Evolutionary conservation across 1,284 basidiomycete species (phyloP).

Genomic region (Sporisorium scitamineum): DNA sequence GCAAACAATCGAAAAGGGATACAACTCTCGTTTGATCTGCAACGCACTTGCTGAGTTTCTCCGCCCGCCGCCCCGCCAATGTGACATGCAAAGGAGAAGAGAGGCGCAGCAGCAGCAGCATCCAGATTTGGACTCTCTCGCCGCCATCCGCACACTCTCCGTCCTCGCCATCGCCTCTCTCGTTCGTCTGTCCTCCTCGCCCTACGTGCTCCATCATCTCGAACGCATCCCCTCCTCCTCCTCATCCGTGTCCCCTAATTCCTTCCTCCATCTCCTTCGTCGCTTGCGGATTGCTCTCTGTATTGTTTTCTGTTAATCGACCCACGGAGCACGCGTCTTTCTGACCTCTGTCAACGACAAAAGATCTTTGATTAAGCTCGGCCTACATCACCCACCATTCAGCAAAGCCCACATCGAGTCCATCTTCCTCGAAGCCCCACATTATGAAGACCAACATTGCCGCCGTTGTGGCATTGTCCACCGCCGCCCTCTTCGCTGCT

Average conservation of each 20-base stretch:
- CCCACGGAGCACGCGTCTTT: not conserved
- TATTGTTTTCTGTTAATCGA: not conserved
- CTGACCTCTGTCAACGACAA: not conserved
- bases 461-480: constrained; percentile 28
- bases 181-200: not conserved
- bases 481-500: constrained; percentile 32
- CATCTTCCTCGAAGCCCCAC: not conserved
- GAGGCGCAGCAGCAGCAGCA: not conserved
- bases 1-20: not conserved
- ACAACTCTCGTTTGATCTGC: not conserved
- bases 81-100: not conserved
- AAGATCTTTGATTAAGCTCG: not conserved
- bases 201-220: constrained; percentile 6
- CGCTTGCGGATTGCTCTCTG: not conserved
- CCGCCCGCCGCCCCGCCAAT: constrained; percentile 5
- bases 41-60: constrained; percentile 3
- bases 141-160: not conserved
- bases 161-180: not conserved
- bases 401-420: not conserved
- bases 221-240: not conserved
- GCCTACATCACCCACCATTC: not conserved
- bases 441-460: constrained; percentile 34
- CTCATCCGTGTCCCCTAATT: not conserved
- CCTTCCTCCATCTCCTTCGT: not conserved
- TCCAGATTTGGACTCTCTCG: not conserved